Percentiles rank a stretch among this genome's conserved stretches.
phyloP scores from a whole-genome alignment of 495 filamentous ascomycete species.

The Talaromyces wortmannii region DNA sequence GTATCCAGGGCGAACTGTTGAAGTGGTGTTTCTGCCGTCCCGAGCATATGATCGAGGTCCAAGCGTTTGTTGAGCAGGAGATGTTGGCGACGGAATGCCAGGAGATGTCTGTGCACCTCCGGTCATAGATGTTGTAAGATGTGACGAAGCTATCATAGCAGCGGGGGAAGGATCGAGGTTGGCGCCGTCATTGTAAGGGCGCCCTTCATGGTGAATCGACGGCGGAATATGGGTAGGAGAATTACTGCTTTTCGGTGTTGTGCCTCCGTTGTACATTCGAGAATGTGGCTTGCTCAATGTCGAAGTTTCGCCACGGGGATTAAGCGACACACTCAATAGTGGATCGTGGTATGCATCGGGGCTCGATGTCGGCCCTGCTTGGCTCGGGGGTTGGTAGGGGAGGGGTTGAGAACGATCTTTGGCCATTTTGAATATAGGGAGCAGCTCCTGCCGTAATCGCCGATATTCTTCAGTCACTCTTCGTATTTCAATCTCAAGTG shows the following conservation, averaged over 20 bases:
- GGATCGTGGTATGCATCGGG: slow-evolving; percentile 30
- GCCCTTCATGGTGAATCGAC: slow-evolving; percentile 45
- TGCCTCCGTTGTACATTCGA: slow-evolving; percentile 69
- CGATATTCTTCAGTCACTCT: slow-evolving; percentile 79
- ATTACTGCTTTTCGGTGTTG: slow-evolving; percentile 63
- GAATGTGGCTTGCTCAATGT: slow-evolving; percentile 62
- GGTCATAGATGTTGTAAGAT: slow-evolving; percentile 66
- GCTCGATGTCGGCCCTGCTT: slow-evolving; percentile 9
- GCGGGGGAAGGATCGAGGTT: slow-evolving; percentile 56
- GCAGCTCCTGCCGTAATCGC: slow-evolving; percentile 77
- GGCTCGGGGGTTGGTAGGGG: slow-evolving; percentile 38
- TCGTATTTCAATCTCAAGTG: slow-evolving; percentile 73
- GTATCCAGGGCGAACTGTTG: slow-evolving; percentile 26
- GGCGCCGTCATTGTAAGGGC: slow-evolving; percentile 41
- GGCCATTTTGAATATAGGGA: slow-evolving; percentile 80
- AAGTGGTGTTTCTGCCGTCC: slow-evolving; percentile 19
- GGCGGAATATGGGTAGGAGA: slow-evolving; percentile 72
- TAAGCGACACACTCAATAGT: slow-evolving; percentile 9
- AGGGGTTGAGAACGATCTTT: slow-evolving; percentile 89
- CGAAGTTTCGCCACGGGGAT: neutral
- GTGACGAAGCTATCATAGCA: slow-evolving; percentile 66
- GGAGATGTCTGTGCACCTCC: slow-evolving; percentile 62
- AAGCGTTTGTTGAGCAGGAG: slow-evolving; percentile 52
- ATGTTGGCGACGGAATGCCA: slow-evolving; percentile 77
- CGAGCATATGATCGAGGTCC: slow-evolving; percentile 43